Evolutionary conservation across 225 moss, liverwort and hornwort genomes (phyloP), one percentile per base, ranked within the genome.

Genomic region (Polytrichum commune): DNA sequence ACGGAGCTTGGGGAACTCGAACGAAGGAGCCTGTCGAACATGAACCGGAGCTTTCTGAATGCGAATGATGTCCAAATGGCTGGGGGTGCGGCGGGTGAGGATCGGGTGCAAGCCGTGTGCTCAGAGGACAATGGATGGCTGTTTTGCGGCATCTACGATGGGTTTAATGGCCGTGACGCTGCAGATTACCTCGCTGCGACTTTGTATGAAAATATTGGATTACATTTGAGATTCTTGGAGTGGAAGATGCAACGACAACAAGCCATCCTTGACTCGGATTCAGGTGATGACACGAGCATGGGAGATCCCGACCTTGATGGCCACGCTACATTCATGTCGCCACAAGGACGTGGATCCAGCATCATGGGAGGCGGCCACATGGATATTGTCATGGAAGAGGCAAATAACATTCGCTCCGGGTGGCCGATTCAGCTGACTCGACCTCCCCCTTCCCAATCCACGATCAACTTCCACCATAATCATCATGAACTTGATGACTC

Each of bases 91-190:
- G 95, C 95, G 5, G 95, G 95, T 27, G 95, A 95, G 79, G 95
- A 95, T 74, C 88, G 95, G n/a, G 92, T 95, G 72, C 95, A 95
- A 77, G 95, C 95, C 16, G 92, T 95, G 55, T 95, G 95, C 57
- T 95, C 95, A 0, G 95, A 95, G 80, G 92, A 95, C 73, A 84
- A 92, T 20, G 95, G 95, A 26, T 95, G 90, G 95, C 61, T 95
- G 13, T 90, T 84, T 66, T 95, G 95, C 55, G 95, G 92, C 13
- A 88, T 95, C n/a, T 95, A 95, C 53, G 95, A 95, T 60, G 95
- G 95, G 0, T 95, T 95, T 35, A 95, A 95, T 53, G 95, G 95
- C 27, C 85, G 95, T 19, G 95, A 95, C 53, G 95, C 95, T 1
- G 92, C 95, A 1, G 95, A 95, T 23, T 95, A 76, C 68, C 60